Evolutionary conservation across 768 basidiomycete genomes (phyloP).

Genomic region (Russula sp.): DNA sequence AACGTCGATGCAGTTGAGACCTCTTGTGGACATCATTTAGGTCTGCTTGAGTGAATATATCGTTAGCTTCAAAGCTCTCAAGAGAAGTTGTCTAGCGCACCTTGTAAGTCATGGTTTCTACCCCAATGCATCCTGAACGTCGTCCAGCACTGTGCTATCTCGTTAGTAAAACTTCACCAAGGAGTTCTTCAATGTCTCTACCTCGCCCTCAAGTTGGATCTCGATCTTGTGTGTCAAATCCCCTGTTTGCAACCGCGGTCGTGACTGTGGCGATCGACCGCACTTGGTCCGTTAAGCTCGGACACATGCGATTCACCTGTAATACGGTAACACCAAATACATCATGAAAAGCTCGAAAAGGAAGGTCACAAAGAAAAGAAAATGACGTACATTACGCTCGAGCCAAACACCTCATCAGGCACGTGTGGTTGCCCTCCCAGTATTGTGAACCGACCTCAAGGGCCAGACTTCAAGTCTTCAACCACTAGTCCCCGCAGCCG

Average conservation of each 20-base stretch:
- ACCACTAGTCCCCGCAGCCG: constrained; percentile 57
- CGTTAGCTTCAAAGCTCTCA: too few relatives aligned
- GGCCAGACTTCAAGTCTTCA: constrained; percentile 75
- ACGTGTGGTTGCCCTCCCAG: constrained; percentile 82
- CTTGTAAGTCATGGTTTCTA: too few relatives aligned
- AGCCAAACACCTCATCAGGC: constrained; percentile 79
- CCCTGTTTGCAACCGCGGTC: constrained; percentile 79
- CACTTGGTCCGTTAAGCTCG: constrained; percentile 70
- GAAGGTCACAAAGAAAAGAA: background rate
- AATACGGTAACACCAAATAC: background rate
- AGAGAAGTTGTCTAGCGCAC: too few relatives aligned
- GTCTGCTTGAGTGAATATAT: too few relatives aligned
- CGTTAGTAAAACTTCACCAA: too few relatives aligned
- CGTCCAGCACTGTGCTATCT: too few relatives aligned
- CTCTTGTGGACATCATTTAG: too few relatives aligned
- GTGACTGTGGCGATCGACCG: too few relatives aligned
- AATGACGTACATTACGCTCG: constrained; percentile 53
- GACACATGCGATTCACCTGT: constrained; percentile 72
- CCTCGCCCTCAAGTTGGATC: constrained; percentile 80
- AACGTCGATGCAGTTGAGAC: too few relatives aligned
- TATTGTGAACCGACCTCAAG: constrained; percentile 77
- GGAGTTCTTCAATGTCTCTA: constrained; percentile 64
- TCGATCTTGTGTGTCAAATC: constrained; percentile 88
- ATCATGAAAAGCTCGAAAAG: background rate
- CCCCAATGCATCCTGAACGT: too few relatives aligned